Evolutionary conservation across 495 filamentous ascomycete species (phyloP).

Genomic region (Talaromyces thailandensis): DNA sequence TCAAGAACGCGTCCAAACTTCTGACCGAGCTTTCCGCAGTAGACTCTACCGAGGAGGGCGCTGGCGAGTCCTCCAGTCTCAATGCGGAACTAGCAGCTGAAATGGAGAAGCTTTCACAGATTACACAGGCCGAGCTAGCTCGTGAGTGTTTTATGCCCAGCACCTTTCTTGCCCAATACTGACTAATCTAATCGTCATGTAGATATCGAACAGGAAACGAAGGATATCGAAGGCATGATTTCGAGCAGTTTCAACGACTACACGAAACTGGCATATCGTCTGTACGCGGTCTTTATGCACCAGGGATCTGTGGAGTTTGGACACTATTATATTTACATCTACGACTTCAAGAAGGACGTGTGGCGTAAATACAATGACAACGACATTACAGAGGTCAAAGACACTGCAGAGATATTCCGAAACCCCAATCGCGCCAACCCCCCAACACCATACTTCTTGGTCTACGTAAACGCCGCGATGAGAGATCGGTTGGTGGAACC

Average conservation of each 20-base stretch:
- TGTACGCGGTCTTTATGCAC: slow-evolving; percentile 91
- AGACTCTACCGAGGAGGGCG: slow-evolving; percentile 13
- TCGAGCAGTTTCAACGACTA: slow-evolving; percentile 51
- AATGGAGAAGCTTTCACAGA: slow-evolving; percentile 24
- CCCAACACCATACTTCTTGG: slow-evolving; percentile 79
- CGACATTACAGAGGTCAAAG: slow-evolving; percentile 59
- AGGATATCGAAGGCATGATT: slow-evolving; percentile 41
- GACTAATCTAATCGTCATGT: slow-evolving; percentile 9
- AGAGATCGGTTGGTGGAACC: slow-evolving; percentile 55
- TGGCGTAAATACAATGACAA: slow-evolving; percentile 97
- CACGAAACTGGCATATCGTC: slow-evolving; percentile 59
- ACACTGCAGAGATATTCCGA: slow-evolving; percentile 55
- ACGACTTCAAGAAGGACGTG: slow-evolving; percentile 67
- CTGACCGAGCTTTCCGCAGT: slow-evolving; percentile 23
- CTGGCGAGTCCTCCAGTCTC: slow-evolving; percentile 21
- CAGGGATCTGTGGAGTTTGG: slow-evolving; percentile 61
- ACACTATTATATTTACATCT: slow-evolving; percentile 97
- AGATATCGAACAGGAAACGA: slow-evolving; percentile 42
- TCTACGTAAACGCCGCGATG: slow-evolving; percentile 62
- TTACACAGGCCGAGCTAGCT: slow-evolving; percentile 24
- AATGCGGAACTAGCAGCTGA: slow-evolving; percentile 18
- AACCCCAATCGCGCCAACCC: slow-evolving; percentile 49
- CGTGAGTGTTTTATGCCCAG: slow-evolving; percentile 20
- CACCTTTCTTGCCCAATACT: neutral
- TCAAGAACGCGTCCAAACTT: slow-evolving; percentile 18